phyloP scores from a whole-genome alignment of 2,329 filamentous ascomycete species.

The Xylaria sp. region DNA sequence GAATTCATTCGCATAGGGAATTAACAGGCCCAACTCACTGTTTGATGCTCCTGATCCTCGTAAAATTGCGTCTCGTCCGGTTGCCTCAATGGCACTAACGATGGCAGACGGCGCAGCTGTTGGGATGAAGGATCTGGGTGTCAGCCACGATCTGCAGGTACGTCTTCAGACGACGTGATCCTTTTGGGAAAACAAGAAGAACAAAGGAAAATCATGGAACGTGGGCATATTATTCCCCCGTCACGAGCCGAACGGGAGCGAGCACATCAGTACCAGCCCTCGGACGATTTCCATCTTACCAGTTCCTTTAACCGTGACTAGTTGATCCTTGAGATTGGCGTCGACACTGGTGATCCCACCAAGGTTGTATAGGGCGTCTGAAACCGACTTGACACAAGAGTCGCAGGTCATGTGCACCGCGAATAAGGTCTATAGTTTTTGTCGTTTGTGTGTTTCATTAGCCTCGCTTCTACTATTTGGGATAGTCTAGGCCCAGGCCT shows the following conservation, averaged over 20 bases:
- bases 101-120: constrained; percentile 87
- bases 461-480: constrained; percentile 26
- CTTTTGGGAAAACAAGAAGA: constrained; percentile 12
- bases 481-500: not conserved
- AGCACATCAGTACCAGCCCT: constrained; percentile 5
- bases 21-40: constrained; percentile 66
- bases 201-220: not conserved
- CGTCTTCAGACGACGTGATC: constrained; percentile 31
- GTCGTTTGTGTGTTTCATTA: constrained; percentile 47
- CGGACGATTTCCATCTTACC: constrained; percentile 56
- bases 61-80: constrained; percentile 92
- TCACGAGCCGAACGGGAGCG: not conserved
- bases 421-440: constrained; percentile 78
- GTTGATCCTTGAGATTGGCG: constrained; percentile 82
- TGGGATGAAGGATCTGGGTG: constrained; percentile 27
- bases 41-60: constrained; percentile 88
- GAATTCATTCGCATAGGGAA: constrained; percentile 16
- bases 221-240: not conserved
- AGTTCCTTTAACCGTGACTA: constrained; percentile 87
- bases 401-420: constrained; percentile 95
- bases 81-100: constrained; percentile 86
- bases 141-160: constrained; percentile 41
- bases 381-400: constrained; percentile 86
- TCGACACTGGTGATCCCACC: constrained; percentile 85
- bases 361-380: constrained; percentile 79